Evolutionary conservation across 352 stramenopile species (phyloP).

Genomic region (Globisporangium rhizosaccharum): DNA sequence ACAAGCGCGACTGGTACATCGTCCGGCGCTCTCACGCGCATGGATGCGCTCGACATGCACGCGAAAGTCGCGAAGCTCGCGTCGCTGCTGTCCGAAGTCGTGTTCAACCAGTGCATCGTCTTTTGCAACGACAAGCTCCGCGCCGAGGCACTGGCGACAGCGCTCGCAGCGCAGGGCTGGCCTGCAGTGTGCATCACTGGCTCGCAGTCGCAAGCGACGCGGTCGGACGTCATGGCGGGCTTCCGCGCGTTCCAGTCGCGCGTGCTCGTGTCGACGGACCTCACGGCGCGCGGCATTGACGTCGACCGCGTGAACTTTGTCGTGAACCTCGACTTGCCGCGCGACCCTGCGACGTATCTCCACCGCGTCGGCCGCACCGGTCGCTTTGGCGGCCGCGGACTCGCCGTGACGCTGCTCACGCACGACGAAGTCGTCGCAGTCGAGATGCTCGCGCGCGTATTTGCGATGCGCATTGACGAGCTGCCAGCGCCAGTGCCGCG

Average conservation of each 20-base stretch:
- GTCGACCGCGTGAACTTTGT: constrained; percentile 78
- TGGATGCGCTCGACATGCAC: constrained; percentile 35
- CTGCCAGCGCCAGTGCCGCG: constrained; percentile 36
- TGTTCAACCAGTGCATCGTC: constrained; percentile 77
- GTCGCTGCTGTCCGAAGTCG: constrained; percentile 51
- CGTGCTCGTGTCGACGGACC: constrained; percentile 74
- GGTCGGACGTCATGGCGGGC: constrained; percentile 51
- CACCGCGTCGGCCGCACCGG: constrained; percentile 71
- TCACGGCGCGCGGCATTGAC: constrained; percentile 72
- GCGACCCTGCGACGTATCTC: constrained; percentile 72
- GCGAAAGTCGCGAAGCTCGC: constrained; percentile 52
- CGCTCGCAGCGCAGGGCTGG: constrained; percentile 46
- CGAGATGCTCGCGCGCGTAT: constrained; percentile 51
- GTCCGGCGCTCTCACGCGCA: background rate
- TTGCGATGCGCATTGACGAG: constrained; percentile 60
- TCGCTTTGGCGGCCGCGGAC: constrained; percentile 66
- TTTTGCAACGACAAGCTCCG: constrained; percentile 85
- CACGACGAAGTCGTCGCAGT: constrained; percentile 45
- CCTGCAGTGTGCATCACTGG: constrained; percentile 63
- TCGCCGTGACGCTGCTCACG: constrained; percentile 63
- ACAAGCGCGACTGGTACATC: constrained; percentile 3
- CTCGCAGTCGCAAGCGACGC: constrained; percentile 52
- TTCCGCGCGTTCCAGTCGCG: constrained; percentile 48
- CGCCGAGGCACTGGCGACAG: constrained; percentile 52
- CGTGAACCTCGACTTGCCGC: constrained; percentile 68